Conservation (phyloP, 768 basidiomycete species). For the Serendipita sp. region DNA sequence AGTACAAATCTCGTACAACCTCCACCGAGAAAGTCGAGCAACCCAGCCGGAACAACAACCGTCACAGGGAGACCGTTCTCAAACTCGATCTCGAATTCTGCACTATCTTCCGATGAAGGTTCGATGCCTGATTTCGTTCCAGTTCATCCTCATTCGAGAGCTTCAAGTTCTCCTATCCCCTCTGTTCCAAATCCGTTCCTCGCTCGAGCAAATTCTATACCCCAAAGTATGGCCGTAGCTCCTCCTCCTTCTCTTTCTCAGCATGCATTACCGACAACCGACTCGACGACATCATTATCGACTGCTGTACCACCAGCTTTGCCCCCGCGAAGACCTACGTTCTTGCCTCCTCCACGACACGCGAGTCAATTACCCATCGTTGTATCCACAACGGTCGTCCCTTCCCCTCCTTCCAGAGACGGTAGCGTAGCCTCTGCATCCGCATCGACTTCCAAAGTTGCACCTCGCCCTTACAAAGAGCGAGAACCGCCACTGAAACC, state of each 20-base stretch:
- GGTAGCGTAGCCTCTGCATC: neutral
- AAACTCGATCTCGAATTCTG: neutral
- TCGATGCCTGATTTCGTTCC: neutral
- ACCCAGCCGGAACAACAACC: neutral
- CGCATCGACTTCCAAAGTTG: neutral
- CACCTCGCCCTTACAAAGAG: neutral
- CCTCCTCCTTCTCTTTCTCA: neutral
- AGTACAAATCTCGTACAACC: neutral
- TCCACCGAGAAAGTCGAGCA: neutral
- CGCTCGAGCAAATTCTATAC: neutral
- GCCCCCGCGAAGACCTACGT: constrained; percentile 33
- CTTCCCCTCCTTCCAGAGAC: neutral
- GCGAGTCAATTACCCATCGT: constrained; percentile 12
- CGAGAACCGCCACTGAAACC: constrained; percentile 8
- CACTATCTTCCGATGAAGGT: neutral
- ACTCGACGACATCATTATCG: constrained; percentile 26
- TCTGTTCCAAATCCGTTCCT: constrained; percentile 5
- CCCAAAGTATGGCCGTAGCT: constrained; percentile 4
- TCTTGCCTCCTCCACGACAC: constrained; percentile 26
- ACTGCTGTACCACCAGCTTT: constrained; percentile 26
- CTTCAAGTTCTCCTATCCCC: constrained; percentile 2
- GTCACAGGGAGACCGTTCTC: neutral
- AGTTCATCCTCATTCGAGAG: neutral
- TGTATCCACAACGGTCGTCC: neutral
- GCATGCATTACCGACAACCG: constrained; percentile 12